Evolutionary conservation across 306 rosid genomes (phyloP).

Genomic region (Prunus mume): DNA sequence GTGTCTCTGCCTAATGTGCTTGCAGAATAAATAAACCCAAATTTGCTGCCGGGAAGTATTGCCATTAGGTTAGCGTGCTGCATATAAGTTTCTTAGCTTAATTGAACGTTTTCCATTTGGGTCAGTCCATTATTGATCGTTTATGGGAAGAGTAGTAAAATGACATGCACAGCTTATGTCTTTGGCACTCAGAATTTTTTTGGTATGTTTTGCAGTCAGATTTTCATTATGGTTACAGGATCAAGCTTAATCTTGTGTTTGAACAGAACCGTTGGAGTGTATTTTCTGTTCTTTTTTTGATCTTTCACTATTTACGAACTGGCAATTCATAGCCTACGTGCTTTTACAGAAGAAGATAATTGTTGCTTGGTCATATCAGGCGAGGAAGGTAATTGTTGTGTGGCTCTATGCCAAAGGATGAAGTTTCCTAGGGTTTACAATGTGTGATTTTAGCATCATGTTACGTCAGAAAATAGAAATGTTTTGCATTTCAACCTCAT

Average conservation of each 20-base stretch:
- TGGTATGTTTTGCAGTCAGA: background rate
- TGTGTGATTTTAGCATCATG: background rate
- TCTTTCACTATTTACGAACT: too few species aligned
- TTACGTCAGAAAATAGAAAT: background rate
- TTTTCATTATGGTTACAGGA: background rate
- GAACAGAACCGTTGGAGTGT: too few species aligned
- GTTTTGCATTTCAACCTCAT: background rate
- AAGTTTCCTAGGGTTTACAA: background rate
- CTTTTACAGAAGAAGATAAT: too few species aligned
- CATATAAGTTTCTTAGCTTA: background rate
- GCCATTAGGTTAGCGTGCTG: too few species aligned
- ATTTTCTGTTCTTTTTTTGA: too few species aligned
- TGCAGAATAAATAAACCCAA: slow-evolving; percentile 8
- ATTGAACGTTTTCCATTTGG: background rate
- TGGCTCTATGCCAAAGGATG: background rate
- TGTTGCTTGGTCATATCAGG: background rate
- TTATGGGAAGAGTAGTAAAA: background rate
- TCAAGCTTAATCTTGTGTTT: background rate
- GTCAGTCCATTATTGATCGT: background rate
- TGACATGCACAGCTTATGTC: background rate
- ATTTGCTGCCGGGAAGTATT: background rate
- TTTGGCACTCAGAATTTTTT: background rate
- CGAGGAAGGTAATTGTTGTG: background rate
- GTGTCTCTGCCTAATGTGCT: background rate
- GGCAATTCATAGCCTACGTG: too few species aligned